phyloP scores from a whole-genome alignment of 148 eudicot species.

The Fagopyrum tataricum region DNA sequence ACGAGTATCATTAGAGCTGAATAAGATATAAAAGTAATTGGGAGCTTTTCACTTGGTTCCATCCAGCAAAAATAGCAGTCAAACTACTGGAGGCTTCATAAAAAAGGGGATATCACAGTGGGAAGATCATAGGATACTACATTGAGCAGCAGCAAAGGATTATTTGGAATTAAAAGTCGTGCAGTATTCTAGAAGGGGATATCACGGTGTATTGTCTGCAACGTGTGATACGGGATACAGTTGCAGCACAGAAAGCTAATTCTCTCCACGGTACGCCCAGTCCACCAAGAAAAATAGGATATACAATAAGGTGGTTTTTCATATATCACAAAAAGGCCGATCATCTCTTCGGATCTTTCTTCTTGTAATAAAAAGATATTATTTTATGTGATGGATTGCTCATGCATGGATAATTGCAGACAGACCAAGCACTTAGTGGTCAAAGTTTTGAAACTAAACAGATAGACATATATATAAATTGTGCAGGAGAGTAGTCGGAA shows the following conservation, averaged over 20 bases:
- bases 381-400: background rate
- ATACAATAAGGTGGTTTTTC: background rate
- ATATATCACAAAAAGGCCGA: background rate
- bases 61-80: background rate
- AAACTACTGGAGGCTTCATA: background rate
- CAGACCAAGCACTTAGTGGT: background rate
- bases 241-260: background rate
- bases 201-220: background rate
- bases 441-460: background rate
- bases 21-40: background rate
- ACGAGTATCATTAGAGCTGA: background rate
- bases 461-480: background rate
- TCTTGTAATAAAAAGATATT: background rate
- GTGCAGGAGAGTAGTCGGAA: constrained; percentile 8
- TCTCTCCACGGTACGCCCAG: background rate
- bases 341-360: background rate
- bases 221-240: background rate
- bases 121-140: background rate
- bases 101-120: background rate
- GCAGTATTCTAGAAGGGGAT: background rate
- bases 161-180: background rate
- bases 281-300: background rate
- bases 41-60: constrained; percentile 1
- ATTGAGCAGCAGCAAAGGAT: background rate
- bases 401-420: background rate